Percentiles rank a stretch among this genome's conserved stretches.
These are phyloP conservation scores for Amoebophrya sp. DNA, from an alignment of 169 alveolate genomes.

Conservation along the genomic window DNA sequence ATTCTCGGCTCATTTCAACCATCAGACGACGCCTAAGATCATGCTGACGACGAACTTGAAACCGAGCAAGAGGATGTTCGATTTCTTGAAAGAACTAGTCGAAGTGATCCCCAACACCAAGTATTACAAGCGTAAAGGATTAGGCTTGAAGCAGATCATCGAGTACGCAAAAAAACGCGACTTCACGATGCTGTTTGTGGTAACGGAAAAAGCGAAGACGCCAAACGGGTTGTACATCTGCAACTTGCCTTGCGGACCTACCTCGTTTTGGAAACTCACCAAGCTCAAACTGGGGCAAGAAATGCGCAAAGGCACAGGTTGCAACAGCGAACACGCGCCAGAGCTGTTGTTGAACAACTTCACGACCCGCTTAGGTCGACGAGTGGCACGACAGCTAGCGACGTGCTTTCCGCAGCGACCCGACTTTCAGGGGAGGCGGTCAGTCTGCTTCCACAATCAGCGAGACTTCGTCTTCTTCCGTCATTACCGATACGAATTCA, in stretches of 20 bases:
- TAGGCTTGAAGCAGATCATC: conserved; percentile 31
- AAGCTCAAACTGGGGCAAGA: conserved; percentile 46
- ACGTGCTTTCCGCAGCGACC: conserved; percentile 92
- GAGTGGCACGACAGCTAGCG: conserved; percentile 94
- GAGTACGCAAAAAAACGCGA: conserved; percentile 37
- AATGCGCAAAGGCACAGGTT: conserved; percentile 38
- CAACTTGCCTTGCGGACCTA: conserved; percentile 54
- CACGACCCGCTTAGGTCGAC: conserved; percentile 91
- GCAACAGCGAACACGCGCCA: conserved; percentile 61
- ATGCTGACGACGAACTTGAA: conserved; percentile 37
- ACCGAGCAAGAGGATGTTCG: conserved; percentile 31
- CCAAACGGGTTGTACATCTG: conserved; percentile 44
- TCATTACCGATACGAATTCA: conserved; percentile 86
- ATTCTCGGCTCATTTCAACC: conserved; percentile 22
- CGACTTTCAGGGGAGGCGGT: conserved; percentile 90
- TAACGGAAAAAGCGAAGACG: conserved; percentile 37
- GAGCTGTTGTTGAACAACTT: conserved; percentile 92
- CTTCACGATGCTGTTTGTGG: conserved; percentile 42
- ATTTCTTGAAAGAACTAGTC: conserved; percentile 44
- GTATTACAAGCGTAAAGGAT: conserved; percentile 40
- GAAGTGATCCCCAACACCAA: conserved; percentile 40
- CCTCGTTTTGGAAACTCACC: conserved; percentile 43
- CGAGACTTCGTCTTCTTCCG: conserved; percentile 98
- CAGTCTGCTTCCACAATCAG: conserved; percentile 94
- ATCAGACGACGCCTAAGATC: conserved; percentile 28